These are phyloP conservation scores for Nicotiana undulata DNA, from an alignment of 257 asterid species.

Conservation along the genomic window DNA sequence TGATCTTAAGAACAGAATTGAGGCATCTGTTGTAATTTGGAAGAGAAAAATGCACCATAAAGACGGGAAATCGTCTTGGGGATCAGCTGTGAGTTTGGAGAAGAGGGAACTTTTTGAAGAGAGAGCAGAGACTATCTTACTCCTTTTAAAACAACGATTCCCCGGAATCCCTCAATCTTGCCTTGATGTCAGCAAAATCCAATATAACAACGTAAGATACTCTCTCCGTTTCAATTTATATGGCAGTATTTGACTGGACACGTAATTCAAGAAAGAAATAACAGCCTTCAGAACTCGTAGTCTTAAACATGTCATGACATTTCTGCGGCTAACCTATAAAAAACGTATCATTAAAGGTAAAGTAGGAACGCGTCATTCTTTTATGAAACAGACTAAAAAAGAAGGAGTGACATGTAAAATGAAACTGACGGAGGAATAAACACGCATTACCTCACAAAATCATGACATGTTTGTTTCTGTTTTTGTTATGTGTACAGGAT, in stretches of 20 bases:
- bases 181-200: slow-evolving; percentile 85
- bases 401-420: background rate
- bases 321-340: too few relatives aligned
- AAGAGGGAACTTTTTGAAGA: slow-evolving; percentile 86
- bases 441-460: background rate
- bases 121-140: slow-evolving; percentile 70
- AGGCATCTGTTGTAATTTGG: slow-evolving; percentile 90
- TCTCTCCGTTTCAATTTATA: background rate
- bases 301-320: too few relatives aligned
- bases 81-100: slow-evolving; percentile 66
- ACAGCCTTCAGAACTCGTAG: too few relatives aligned
- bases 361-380: too few relatives aligned
- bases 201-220: slow-evolving; percentile 47
- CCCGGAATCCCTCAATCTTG: slow-evolving; percentile 83
- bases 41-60: slow-evolving; percentile 62
- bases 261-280: too few relatives aligned
- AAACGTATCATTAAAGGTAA: too few relatives aligned
- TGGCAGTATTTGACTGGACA: background rate
- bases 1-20: slow-evolving; percentile 80
- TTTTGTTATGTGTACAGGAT: slow-evolving; percentile 30
- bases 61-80: slow-evolving; percentile 64
- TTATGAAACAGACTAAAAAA: too few relatives aligned
- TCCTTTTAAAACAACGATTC: slow-evolving; percentile 58
- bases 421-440: background rate
- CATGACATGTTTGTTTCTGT: background rate